Conservation (phyloP, 371 early-diverging fungal genomes). For the Rhizomucor miehei region DNA sequence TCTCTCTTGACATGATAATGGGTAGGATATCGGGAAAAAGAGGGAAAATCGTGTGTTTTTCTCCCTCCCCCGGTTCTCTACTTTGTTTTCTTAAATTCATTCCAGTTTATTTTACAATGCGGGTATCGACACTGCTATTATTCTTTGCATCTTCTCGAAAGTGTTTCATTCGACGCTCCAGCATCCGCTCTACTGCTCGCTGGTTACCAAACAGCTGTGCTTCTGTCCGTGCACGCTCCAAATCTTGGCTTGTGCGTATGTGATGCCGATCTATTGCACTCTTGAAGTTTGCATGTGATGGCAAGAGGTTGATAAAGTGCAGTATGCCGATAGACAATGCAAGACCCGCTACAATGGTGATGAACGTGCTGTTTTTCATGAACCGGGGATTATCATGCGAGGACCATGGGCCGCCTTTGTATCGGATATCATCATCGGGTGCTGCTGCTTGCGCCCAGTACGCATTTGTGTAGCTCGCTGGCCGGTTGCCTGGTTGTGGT, state of each 20-base stretch:
- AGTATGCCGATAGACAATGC: conserved; percentile 20
- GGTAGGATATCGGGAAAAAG: too few relatives aligned
- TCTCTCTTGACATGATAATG: too few relatives aligned
- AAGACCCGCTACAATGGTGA: conserved; percentile 29
- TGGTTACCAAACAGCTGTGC: conserved; percentile 44
- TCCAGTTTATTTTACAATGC: too few relatives aligned
- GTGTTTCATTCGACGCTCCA: conserved; percentile 28
- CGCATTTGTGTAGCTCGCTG: conserved; percentile 19
- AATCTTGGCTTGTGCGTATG: conserved; percentile 24
- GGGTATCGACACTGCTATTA: background rate
- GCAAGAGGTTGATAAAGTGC: conserved; percentile 23
- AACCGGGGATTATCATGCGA: conserved; percentile 23
- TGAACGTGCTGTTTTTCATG: conserved; percentile 32
- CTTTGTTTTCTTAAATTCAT: too few relatives aligned
- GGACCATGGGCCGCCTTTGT: conserved; percentile 26
- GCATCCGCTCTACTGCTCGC: conserved; percentile 33
- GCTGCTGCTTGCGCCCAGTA: conserved; percentile 8
- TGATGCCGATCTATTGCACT: conserved; percentile 40
- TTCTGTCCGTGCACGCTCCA: conserved; percentile 37
- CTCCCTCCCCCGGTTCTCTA: too few relatives aligned
- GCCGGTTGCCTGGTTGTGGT: conserved; percentile 13
- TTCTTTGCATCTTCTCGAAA: conserved; percentile 13
- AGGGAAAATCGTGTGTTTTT: too few relatives aligned
- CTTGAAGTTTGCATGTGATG: conserved; percentile 20
- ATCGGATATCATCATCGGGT: conserved; percentile 18